Base-by-base conservation (phyloP, 352 stramenopile genomes). In the Phytophthora chlamydospora region DNA sequence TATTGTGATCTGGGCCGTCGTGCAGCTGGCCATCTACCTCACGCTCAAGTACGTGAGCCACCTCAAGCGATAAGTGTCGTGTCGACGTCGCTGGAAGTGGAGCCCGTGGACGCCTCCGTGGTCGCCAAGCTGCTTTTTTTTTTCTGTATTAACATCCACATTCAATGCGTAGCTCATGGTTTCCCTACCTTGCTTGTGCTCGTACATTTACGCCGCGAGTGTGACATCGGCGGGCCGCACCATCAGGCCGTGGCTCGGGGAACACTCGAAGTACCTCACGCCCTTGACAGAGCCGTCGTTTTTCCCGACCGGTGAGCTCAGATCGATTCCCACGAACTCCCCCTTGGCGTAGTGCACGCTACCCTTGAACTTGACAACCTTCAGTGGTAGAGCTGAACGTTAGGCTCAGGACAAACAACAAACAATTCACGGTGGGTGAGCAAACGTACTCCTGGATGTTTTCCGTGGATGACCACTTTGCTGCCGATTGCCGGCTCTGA, bases 221-320 rank as follows among this genome's bases (percentile, higher is more conserved):
- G 34, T 59, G 7, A 81, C 71, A 11, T 85, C 73, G 31, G 68
- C 67, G n/a, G 71, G 67, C 4, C 83, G 77, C 38, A 93, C 82
- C 84, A 91, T 93, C 42, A 91, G 66, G 1, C 85, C 85, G 50
- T 84, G 78, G 14, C 68, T 57, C 1, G 78, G 68, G 6, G 60
- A 54, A 43, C 83, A 91, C 34, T 63, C 58, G 44, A 94, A 94
- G 70, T 92, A 92, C 11, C 45, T 24, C 27, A 85, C 70, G 10
- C 83, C 83, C 38, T 91, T 91, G 47, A 92, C 58, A 6, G 69
- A 83, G 16, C 83, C 85, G 52, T 89, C 62, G 62, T 93, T 93
- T 67, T 93, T 93, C 42, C 82, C 85, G 5, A 79, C 58, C 1
- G 78, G 66, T 9, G 85, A 75, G 33, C 68, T 77, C 27, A 93